Conservation (phyloP, 257 asterid genomes). For the Salvia miltiorrhiza region DNA sequence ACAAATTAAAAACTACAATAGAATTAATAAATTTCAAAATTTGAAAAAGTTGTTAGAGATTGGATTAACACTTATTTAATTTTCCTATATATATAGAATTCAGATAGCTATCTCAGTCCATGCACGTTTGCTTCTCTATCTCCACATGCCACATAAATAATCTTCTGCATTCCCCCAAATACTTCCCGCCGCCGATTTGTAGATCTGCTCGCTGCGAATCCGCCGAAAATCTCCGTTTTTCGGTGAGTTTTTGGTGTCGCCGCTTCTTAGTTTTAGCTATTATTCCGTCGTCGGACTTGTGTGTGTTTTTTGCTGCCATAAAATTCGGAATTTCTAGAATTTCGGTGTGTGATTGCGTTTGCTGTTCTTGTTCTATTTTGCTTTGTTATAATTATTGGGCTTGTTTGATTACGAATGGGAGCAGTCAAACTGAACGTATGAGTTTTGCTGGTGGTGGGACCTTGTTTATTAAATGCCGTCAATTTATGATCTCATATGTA, state of each 20-base stretch:
- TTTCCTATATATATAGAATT: background rate
- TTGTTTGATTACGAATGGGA: slow-evolving; percentile 1
- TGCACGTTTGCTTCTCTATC: slow-evolving; percentile 12
- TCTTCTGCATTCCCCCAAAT: slow-evolving; percentile 2
- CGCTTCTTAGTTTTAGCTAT: background rate
- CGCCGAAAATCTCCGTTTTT: background rate
- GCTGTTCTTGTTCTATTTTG: background rate
- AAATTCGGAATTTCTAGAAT: background rate
- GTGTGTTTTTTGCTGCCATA: background rate
- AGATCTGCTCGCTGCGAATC: slow-evolving; percentile 16
- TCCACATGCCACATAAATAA: background rate
- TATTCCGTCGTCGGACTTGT: background rate
- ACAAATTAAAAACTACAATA: too few species aligned
- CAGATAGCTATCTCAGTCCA: slow-evolving; percentile 15
- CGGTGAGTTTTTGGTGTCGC: slow-evolving; percentile 7
- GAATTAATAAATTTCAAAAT: too few species aligned
- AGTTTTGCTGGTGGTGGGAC: slow-evolving; percentile 11
- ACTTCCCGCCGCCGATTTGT: background rate
- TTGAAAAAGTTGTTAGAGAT: too few species aligned
- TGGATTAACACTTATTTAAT: too few species aligned
- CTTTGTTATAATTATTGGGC: background rate
- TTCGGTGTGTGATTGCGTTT: background rate
- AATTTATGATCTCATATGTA: background rate
- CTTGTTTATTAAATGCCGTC: slow-evolving; percentile 8
- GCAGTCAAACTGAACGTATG: background rate